Base-by-base conservation (phyloP, 176 grass and related monocot species). In the Ensete glaucum region DNA sequence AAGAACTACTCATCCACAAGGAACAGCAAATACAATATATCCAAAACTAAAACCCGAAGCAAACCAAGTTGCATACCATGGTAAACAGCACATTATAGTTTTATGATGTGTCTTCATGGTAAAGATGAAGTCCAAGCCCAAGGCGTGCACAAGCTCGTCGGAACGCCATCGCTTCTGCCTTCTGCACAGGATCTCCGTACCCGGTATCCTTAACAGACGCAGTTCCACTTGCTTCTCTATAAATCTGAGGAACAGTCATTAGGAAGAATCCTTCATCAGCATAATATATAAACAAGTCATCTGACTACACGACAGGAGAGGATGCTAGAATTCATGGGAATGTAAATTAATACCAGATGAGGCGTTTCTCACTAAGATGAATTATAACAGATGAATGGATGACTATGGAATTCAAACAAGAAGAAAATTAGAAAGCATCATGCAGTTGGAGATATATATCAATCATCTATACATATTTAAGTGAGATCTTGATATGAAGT, bases 161-260 rank as follows among this genome's bases (percentile, higher is more conserved):
- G 82, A 99, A 99, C 73, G 95, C 95, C 95, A 99, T 99, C 64
- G 86, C 82, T 91, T 99, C 95, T 69, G 95, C 95, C 82, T 99
- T 99, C 81, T 99, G 95, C 57, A 99, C 88, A 56, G 95, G 88
- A 60, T 99, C 84, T 51, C 95, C 90, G 79, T 82, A 91, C 65
- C 56, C 53, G 49, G 84, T 87, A 75, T 89, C 86, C 65, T 85
- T 76, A 81, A 83, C 56, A 80, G 77, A 89, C 76, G 82, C 85
- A 21, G 90, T 94, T 82, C 95, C 95, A 82, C 78, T 89, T 62
- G 90, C 88, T 81, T 99, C 95, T 86, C 95, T 85, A 52, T 89
- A 99, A 62, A 99, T 89, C 95, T 98, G 49, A 63, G 21, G 50
- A 53, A 50, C 26, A 20, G 9, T 62, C 10, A 52, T 7, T 20